Evolutionary conservation across 2,329 filamentous ascomycete genomes (phyloP), one percentile per base, ranked within the genome.

Genomic region (Cryphonectria japonica): DNA sequence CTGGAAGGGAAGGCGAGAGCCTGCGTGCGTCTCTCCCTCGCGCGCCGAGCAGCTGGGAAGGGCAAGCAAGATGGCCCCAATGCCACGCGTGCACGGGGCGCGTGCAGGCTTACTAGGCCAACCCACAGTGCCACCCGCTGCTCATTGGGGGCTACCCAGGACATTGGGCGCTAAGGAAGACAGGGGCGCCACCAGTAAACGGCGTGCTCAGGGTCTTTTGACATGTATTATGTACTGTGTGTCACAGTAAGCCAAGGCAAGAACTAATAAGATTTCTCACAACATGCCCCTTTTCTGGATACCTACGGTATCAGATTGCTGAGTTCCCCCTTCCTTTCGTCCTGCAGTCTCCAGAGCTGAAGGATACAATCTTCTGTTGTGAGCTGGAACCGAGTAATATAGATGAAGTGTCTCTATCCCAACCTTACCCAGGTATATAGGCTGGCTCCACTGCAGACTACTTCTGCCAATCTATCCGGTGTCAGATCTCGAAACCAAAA

Each of bases 401-500:
- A 32, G 52, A 57, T 57, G 22, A 7, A 50, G 6, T 50, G 22
- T 32, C 13, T 59, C 52, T 16, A 57, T 29, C 52, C 52, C 59
- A n/a, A 8, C 37, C 32, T 26, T 41, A 37, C 39, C 32, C 64
- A 8, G 22, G 50, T 13, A 16, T 6, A 22, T 14, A 29, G 43
- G 46, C 26, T 22, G 29, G 16, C 67, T 52, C 64, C 64, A 54
- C n/a, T 37, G 43, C 67, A n/a, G 57, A 37, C 46, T 19, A 59
- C 54, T 62, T 19, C 62, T 34, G 43, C 62, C 32, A 52, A 70
- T 65, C 68, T 67, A 66, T 26, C 68, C 69, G 69, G 62, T 69
- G 66, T 68, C 71, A 69, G 66, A 69, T 72, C 67, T 69, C 67
- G 37, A 69, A 66, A 50, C 29, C 54, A 65, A 65, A 65, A 65